Evolutionary conservation across 2,329 filamentous ascomycete species (phyloP).

Genomic region (Penicillium sp.): DNA sequence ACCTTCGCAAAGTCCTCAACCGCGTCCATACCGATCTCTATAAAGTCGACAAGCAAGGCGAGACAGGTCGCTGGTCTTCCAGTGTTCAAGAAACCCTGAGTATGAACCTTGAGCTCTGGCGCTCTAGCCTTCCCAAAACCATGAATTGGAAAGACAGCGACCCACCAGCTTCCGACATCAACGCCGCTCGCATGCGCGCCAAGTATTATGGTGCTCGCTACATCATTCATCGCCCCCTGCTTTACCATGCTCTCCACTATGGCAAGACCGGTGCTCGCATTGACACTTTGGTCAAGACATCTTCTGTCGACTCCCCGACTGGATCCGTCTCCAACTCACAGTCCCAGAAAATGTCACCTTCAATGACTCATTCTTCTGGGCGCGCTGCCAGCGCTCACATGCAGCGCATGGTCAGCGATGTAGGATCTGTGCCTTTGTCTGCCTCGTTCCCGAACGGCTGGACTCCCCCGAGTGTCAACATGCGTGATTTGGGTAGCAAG

Average conservation of each 20-base stretch:
- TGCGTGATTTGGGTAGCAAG: conserved; percentile 41
- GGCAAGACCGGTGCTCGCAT: conserved; percentile 42
- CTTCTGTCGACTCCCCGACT: conserved; percentile 36
- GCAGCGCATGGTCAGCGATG: conserved; percentile 37
- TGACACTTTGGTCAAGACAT: conserved; percentile 11
- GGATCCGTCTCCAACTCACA: conserved; percentile 31
- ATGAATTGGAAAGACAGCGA: conserved; percentile 70
- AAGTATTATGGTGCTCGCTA: conserved; percentile 95
- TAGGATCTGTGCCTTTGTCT: conserved; percentile 32
- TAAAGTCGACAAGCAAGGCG: conserved; percentile 43
- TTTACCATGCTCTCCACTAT: conserved; percentile 61
- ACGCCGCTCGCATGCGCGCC: conserved; percentile 79
- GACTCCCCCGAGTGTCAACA: conserved; percentile 19
- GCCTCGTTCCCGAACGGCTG: conserved; percentile 17
- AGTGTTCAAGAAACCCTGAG: conserved; percentile 46
- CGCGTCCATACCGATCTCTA: conserved; percentile 59
- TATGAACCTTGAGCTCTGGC: conserved; percentile 57
- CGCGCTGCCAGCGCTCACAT: conserved; percentile 30
- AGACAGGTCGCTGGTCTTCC: conserved; percentile 37
- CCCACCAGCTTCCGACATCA: conserved; percentile 71
- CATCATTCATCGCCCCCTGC: conserved; percentile 82
- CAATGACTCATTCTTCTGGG: conserved; percentile 31
- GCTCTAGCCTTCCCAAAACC: conserved; percentile 49
- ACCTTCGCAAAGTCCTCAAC: conserved; percentile 60
- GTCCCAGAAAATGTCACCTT: conserved; percentile 42